These are phyloP conservation scores for Fusarium veterinarium DNA, from an alignment of 2,329 filamentous ascomycete species.

Conservation along the genomic window DNA sequence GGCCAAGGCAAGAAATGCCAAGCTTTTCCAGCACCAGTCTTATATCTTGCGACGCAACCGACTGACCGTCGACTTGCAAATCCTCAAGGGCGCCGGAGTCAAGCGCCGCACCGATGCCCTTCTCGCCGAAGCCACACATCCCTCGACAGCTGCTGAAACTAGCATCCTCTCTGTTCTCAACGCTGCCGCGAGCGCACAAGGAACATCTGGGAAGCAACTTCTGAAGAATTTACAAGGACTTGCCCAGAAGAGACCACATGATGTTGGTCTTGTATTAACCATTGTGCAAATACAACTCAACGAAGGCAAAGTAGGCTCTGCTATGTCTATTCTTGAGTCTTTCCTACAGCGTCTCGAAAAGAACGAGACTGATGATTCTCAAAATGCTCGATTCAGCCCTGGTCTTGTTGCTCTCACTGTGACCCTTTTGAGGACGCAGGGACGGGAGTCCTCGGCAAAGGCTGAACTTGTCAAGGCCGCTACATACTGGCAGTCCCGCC, in stretches of 20 bases:
- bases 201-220: constrained; percentile 71
- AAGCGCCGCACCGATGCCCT: constrained; percentile 59
- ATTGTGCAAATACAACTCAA: constrained; percentile 84
- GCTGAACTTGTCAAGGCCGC: constrained; percentile 82
- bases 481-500: constrained; percentile 79
- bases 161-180: constrained; percentile 63
- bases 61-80: constrained; percentile 72
- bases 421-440: constrained; percentile 80
- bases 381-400: constrained; percentile 82
- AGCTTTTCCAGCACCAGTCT: constrained; percentile 78
- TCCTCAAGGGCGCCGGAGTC: constrained; percentile 75
- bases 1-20: constrained; percentile 66
- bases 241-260: constrained; percentile 78
- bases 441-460: constrained; percentile 77
- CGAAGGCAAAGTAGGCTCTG: constrained; percentile 76
- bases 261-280: constrained; percentile 83
- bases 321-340: constrained; percentile 78
- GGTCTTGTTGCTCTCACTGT: constrained; percentile 85
- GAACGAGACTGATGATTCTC: constrained; percentile 64
- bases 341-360: constrained; percentile 80
- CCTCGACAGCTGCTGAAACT: constrained; percentile 47
- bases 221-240: constrained; percentile 76
- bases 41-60: constrained; percentile 68
- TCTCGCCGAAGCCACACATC: constrained; percentile 47
- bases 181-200: constrained; percentile 78